phyloP scores from a whole-genome alignment of 106 monocot species.

The Allium sativum region DNA sequence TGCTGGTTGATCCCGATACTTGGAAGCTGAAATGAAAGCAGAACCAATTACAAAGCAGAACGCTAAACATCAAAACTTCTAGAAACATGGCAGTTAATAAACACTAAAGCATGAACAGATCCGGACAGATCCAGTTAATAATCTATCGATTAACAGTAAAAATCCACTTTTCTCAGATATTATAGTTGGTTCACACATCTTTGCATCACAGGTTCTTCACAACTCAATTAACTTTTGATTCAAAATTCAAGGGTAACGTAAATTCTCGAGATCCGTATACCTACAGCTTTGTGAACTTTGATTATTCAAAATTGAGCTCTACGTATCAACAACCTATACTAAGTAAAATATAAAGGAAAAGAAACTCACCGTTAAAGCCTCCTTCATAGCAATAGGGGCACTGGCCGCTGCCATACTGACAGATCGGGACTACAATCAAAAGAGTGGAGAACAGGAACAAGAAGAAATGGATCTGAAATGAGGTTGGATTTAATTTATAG shows the following conservation, averaged over 20 bases:
- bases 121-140: conserved; percentile 1
- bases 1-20: conserved; percentile 82
- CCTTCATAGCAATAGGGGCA: conserved; percentile 93
- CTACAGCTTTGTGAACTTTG: background rate
- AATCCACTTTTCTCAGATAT: background rate
- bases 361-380: conserved; percentile 62
- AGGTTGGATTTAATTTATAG: conserved; percentile 1
- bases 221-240: too few relatives aligned
- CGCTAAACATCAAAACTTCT: too few relatives aligned
- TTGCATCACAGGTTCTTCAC: too few relatives aligned
- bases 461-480: conserved; percentile 6
- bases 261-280: background rate
- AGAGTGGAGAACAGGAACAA: background rate
- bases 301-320: background rate
- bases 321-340: background rate
- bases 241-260: too few relatives aligned
- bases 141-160: background rate
- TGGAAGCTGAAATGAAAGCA: conserved; percentile 41
- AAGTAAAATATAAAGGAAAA: background rate
- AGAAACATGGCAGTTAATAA: background rate
- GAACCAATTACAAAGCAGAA: background rate
- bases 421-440: conserved; percentile 1
- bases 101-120: conserved; percentile 1
- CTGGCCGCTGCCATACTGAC: conserved; percentile 89
- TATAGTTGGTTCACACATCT: too few relatives aligned